Base-by-base conservation (phyloP, 495 filamentous ascomycete species). In the Trichoderma gamsii region DNA sequence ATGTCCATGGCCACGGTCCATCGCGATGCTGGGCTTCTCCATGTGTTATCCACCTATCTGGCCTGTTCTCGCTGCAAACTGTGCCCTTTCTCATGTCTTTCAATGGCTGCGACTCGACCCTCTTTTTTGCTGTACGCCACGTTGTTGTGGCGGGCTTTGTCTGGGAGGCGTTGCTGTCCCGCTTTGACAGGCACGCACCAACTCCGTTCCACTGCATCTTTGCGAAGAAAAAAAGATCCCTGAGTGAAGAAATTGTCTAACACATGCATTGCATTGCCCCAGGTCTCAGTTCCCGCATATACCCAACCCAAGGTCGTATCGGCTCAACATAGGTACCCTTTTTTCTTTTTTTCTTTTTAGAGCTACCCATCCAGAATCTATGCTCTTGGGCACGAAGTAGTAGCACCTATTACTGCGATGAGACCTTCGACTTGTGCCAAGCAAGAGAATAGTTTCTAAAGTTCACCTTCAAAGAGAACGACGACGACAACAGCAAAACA, bases 221-320 rank as follows among this genome's bases (percentile, higher is more conserved):
- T 61, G 25, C 13, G 23, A 61, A 32, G 12, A 23, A 29, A 6
- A 32, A 21, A 52, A 18, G 51, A 25, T 21, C 35, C 35, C 35
- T 38, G 51, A 61, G n/a, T 32, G 27, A 29, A 61, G 27, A 61
- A 61, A 32, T 49, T 21, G 56, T 61, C 56, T 61, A 61, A 61
- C 56, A 61, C 56, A 32, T 11, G 25, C 56, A 61, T 61, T 11
- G 25, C 56, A 61, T 61, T 61, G 56, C 27, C 56, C 56, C 56
- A 61, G 25, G 56, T 61, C 56, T 61, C 56, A 61, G 56, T 61
- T 61, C 4, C 56, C 13, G 56, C 25, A 61, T 61, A 11, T 25
- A 27, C 23, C 25, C 23, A 61, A 32, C 9, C 56, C 11, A 6
- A 23, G 9, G 21, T 18, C n/a, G 9, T 21, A 13, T 21, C 56